Base-by-base conservation (phyloP, 2,329 filamentous ascomycete genomes). In the Piedraia hortae region DNA sequence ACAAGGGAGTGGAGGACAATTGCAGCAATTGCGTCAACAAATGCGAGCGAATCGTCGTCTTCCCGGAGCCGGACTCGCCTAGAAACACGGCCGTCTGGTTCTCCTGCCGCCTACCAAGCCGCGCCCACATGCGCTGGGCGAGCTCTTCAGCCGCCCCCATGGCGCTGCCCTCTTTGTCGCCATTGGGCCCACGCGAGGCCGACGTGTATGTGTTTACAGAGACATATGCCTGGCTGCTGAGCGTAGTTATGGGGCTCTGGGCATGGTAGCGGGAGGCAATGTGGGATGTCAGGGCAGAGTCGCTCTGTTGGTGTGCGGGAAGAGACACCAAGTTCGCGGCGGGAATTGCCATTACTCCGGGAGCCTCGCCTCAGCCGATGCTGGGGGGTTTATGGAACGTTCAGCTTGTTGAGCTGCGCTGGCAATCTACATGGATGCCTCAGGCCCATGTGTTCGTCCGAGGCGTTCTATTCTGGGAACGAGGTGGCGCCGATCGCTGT, bases 1-100 rank as follows among this genome's bases (percentile, higher is more conserved):
- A 93, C 3, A 97, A 53, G 1, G 85, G 85, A 7, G 85, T 93
- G 0, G 77, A 78, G 2, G 80, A 85, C 44, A 80, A 89, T 37
- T 70, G 70, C 14, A 97, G 61, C 23, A 97, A 58, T 1, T 80
- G 64, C 12, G 78, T 71, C 20, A 97, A 54, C 24, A 91, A 54
- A 44, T 93, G 85, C 19, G 77, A 74, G 29, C 85, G 70, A 37
- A 93, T 56, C 0, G 85, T 97, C 0, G 85, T 91, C 53, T 97
- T 97, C 36, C 85, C 85, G 14, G 85, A 69, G 20, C 85, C 85
- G 26, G 78, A 89, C 58, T 97, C 85, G 46, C 85, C 85, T 78
- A 97, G 50, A 36, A 97, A 93, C 2, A 91, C 58, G 23, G 90
- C 54, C 2, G 80, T 74, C 47, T 97, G 85, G 45, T 89, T 90